Conservation (phyloP, 2,329 filamentous ascomycete species). For the Ophioceras dolichostomum region DNA sequence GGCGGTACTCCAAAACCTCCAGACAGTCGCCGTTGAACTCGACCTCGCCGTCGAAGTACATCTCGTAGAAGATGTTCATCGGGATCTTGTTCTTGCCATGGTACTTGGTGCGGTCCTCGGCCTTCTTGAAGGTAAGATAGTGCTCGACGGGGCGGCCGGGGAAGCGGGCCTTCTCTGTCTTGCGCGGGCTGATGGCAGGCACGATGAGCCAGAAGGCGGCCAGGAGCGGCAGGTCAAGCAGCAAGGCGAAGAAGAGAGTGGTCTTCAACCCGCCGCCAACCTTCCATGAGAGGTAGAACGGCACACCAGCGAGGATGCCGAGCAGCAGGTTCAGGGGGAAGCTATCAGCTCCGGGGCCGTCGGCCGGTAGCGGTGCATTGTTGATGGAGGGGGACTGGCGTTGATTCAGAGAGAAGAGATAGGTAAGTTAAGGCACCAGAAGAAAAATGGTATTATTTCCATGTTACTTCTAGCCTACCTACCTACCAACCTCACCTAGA, state of each 20-base stretch:
- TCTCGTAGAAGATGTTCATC: slow-evolving; percentile 91
- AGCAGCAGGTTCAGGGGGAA: slow-evolving; percentile 79
- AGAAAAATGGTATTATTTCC: neutral
- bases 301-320: slow-evolving; percentile 55
- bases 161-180: slow-evolving; percentile 81
- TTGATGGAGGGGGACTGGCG: slow-evolving; percentile 74
- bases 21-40: slow-evolving; percentile 91
- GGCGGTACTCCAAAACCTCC: slow-evolving; percentile 83
- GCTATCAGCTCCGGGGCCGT: slow-evolving; percentile 68
- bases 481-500: no score
- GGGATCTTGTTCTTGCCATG: slow-evolving; percentile 63
- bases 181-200: slow-evolving; percentile 73
- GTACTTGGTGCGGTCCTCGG: slow-evolving; percentile 52
- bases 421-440: neutral
- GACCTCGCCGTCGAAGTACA: slow-evolving; percentile 92
- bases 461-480: neutral
- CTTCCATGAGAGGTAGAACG: slow-evolving; percentile 72
- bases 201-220: slow-evolving; percentile 69
- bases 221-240: slow-evolving; percentile 70
- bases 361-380: slow-evolving; percentile 87
- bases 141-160: slow-evolving; percentile 81
- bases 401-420: slow-evolving; percentile 8
- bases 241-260: slow-evolving; percentile 70
- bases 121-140: slow-evolving; percentile 74
- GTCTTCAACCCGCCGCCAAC: slow-evolving; percentile 79